A percentile compares a stretch with the other conserved stretches of the same genome.
These are phyloP conservation scores for Moniliella sp. DNA, from an alignment of 1,284 basidiomycete genomes.

Conservation along the genomic window DNA sequence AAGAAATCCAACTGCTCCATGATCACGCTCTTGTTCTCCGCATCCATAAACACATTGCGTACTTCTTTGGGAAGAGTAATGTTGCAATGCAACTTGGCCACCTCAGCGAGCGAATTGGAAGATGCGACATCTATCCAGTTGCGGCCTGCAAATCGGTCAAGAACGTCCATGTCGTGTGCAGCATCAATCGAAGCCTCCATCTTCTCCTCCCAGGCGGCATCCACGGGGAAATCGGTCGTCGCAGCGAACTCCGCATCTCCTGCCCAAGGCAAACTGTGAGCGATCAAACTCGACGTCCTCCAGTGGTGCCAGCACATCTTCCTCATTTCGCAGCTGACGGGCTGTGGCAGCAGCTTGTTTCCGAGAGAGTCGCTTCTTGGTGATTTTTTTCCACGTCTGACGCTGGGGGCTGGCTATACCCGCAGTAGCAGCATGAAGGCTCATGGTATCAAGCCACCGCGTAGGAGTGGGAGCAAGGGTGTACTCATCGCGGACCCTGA, in stretches of 20 bases:
- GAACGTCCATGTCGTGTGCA: not conserved
- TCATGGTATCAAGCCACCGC: constrained; percentile 83
- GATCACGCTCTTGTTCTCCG: constrained; percentile 46
- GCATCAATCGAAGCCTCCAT: too few species aligned
- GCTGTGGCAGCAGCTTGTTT: constrained; percentile 35
- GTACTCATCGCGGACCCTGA: constrained; percentile 67
- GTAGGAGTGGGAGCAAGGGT: constrained; percentile 47
- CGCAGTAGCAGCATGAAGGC: constrained; percentile 74
- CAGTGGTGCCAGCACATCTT: constrained; percentile 28
- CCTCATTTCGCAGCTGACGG: constrained; percentile 5
- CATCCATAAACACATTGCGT: constrained; percentile 50
- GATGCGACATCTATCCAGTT: constrained; percentile 79
- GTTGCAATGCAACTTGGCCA: constrained; percentile 69
- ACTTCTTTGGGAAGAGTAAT: constrained; percentile 59
- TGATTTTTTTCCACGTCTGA: constrained; percentile 69
- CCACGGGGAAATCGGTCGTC: too few species aligned
- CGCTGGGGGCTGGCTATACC: constrained; percentile 88
- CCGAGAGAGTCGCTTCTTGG: constrained; percentile 42
- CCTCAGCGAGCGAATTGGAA: constrained; percentile 72
- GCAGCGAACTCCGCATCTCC: too few species aligned
- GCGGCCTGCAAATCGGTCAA: too few species aligned
- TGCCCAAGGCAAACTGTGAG: too few species aligned
- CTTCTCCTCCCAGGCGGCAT: too few species aligned
- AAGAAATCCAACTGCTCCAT: constrained; percentile 48
- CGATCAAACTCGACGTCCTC: constrained; percentile 6